A percentile compares a stretch with the other conserved stretches of the same genome.
phyloP scores from a whole-genome alignment of 2,329 filamentous ascomycete genomes.

The Gaeumannomyces sp. region DNA sequence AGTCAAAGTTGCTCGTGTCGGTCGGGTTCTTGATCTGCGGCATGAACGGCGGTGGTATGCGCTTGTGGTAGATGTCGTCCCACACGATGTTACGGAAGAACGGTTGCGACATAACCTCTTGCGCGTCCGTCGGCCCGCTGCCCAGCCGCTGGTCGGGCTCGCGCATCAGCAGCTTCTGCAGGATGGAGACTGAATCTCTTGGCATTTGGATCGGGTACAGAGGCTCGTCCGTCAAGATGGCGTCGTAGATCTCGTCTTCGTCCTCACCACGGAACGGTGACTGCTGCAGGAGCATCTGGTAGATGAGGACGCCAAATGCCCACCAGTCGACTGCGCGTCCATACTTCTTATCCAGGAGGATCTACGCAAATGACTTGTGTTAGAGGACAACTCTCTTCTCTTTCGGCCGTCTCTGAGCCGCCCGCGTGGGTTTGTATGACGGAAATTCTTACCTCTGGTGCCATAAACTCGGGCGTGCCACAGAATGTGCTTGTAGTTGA shows the following conservation, averaged over 20 bases:
- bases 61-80: slow-evolving; percentile 98
- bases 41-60: slow-evolving; percentile 80
- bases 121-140: slow-evolving; percentile 91
- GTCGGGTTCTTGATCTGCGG: slow-evolving; percentile 86
- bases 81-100: slow-evolving; percentile 98
- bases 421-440: neutral
- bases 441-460: slow-evolving; percentile 67
- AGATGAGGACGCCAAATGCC: slow-evolving; percentile 98
- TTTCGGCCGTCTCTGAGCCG: too few species aligned
- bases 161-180: slow-evolving; percentile 93
- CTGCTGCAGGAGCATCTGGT: slow-evolving; percentile 98
- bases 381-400: neutral
- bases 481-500: slow-evolving; percentile 97
- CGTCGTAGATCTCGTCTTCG: slow-evolving; percentile 98
- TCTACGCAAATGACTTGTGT: slow-evolving; percentile 45
- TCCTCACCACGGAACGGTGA: slow-evolving; percentile 98
- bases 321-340: slow-evolving; percentile 98
- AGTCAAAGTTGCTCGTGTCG: slow-evolving; percentile 99
- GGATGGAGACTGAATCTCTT: slow-evolving; percentile 90
- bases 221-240: slow-evolving; percentile 93
- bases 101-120: slow-evolving; percentile 97
- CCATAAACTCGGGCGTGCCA: slow-evolving; percentile 99
- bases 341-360: slow-evolving; percentile 96
- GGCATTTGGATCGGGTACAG: slow-evolving; percentile 99
- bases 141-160: slow-evolving; percentile 91